Base-by-base conservation (phyloP, 345 rosid species). In the Dipteronia dyeriana region DNA sequence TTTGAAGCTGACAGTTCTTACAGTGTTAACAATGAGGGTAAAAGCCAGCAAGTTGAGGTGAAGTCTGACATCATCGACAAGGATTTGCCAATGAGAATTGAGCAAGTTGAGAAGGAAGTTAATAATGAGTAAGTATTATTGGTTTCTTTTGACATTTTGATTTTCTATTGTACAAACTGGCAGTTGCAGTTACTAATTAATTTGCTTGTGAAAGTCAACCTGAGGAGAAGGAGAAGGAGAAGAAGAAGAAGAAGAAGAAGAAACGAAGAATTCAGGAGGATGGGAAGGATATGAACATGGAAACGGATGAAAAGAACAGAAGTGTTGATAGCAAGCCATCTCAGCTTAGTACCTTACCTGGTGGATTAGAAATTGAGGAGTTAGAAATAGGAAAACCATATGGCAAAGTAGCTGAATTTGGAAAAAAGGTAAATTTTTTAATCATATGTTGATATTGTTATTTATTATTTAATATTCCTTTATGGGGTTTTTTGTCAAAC, bases 281-380 rank as follows among this genome's bases (percentile, higher is more conserved):
- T 34, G 82, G 73, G 83, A 73, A 79, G 62, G 71, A 49, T 59
- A 39, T 6, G 3, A 64, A 73, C 49, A 43, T 12, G 68, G 80
- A 68, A 45, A 20, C 34, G 10, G 26, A 64, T 20, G 20, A 19
- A 79, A 45, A 66, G 60, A 53, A 62, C 47, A 76, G 41, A 7
- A 75, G 73, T 74, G 76, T 73, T 78, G 75, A 78, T 34, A 16
- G 72, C 11, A 70, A 78, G 53, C 65, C 77, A 68, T 76, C 75
- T 60, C 78, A 69, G 39, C 38, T 72, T 22, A 79, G 68, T 70
- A 70, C 66, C 22, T 75, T 80, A 70, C 79, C 87, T 39, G 79
- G 74, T 80, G 87, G 81, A 76, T 77, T 90, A 53, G 79, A 71
- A 47, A 77, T 87, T 68, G 84, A 91, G 77, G 85, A 86, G 68